These are phyloP conservation scores for Cryptococcus sp. DNA, from an alignment of 1,284 basidiomycete species.

Conservation along the genomic window DNA sequence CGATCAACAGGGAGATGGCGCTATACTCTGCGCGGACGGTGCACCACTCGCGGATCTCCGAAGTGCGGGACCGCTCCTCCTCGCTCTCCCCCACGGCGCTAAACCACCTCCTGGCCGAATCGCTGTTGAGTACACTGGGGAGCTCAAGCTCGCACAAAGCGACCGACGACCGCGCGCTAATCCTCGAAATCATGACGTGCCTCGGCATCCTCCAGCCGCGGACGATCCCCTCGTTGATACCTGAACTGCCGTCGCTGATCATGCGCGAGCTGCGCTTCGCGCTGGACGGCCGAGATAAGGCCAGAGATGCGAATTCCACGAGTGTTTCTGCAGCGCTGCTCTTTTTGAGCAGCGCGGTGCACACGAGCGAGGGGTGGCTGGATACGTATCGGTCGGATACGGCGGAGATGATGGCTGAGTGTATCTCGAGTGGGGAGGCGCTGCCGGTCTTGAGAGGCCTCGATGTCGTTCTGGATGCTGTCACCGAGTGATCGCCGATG, in stretches of 20 bases:
- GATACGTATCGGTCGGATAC: slow-evolving; percentile 32
- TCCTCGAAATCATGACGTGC: slow-evolving; percentile 36
- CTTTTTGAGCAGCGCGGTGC: slow-evolving; percentile 25
- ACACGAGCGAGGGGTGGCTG: slow-evolving; percentile 30
- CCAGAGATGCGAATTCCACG: slow-evolving; percentile 15
- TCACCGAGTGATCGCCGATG: slow-evolving; percentile 11
- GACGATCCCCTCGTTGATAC: slow-evolving; percentile 25
- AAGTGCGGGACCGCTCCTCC: slow-evolving; percentile 30
- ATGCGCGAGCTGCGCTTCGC: slow-evolving; percentile 28
- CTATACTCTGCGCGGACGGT: slow-evolving; percentile 28
- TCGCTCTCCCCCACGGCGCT: slow-evolving; percentile 24
- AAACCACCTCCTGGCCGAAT: slow-evolving; percentile 39
- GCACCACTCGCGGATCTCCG: slow-evolving; percentile 32
- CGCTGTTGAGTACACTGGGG: slow-evolving; percentile 18
- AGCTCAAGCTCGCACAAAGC: slow-evolving; percentile 12
- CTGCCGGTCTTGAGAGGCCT: slow-evolving; percentile 37
- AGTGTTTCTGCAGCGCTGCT: slow-evolving; percentile 18
- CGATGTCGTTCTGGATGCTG: slow-evolving; percentile 31
- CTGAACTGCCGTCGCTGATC: slow-evolving; percentile 34
- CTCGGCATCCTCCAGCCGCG: slow-evolving; percentile 35
- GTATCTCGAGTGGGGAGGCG: slow-evolving; percentile 28
- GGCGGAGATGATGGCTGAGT: slow-evolving; percentile 34
- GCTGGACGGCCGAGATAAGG: slow-evolving; percentile 17
- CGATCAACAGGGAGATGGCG: slow-evolving; percentile 38
- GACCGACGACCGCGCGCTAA: slow-evolving; percentile 29